A percentile compares a stretch with the other conserved stretches of the same genome.
Conservation (phyloP, 331 rosid species). For the Quercus phellos region DNA sequence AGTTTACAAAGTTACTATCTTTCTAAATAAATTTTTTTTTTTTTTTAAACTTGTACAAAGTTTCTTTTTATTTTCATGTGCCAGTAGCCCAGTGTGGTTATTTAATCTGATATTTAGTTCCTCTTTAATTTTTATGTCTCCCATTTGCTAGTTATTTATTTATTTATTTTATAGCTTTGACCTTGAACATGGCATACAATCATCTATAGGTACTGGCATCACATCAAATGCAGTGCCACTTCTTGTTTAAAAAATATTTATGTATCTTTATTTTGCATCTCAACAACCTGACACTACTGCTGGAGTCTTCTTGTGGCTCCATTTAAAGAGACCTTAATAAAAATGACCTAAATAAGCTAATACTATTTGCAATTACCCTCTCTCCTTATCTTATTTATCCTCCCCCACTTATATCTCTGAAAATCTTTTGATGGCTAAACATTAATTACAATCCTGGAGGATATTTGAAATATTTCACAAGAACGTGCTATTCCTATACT, state of each 20-base stretch:
- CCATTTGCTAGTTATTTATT: not conserved
- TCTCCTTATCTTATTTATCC: not conserved
- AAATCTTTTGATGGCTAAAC: not conserved
- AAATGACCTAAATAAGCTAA: not conserved
- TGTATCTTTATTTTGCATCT: not conserved
- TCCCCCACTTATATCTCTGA: not conserved
- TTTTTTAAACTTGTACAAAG: not conserved
- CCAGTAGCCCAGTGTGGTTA: not conserved
- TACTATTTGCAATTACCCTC: no score
- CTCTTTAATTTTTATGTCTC: not conserved
- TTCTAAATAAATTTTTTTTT: no score
- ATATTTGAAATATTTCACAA: not conserved
- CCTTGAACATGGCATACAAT: not conserved
- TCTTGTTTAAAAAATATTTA: not conserved
- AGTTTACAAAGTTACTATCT: not conserved
- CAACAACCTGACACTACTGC: not conserved
- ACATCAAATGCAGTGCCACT: no score
- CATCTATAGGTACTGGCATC: no score
- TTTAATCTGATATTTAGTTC: not conserved
- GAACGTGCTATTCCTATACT: not conserved
- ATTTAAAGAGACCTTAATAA: not conserved
- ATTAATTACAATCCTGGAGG: not conserved
- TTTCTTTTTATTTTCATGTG: not conserved
- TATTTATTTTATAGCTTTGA: not conserved
- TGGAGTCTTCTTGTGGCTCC: not conserved